phyloP scores from a whole-genome alignment of 139 green algal genomes.

The Medakamo hakoo region DNA sequence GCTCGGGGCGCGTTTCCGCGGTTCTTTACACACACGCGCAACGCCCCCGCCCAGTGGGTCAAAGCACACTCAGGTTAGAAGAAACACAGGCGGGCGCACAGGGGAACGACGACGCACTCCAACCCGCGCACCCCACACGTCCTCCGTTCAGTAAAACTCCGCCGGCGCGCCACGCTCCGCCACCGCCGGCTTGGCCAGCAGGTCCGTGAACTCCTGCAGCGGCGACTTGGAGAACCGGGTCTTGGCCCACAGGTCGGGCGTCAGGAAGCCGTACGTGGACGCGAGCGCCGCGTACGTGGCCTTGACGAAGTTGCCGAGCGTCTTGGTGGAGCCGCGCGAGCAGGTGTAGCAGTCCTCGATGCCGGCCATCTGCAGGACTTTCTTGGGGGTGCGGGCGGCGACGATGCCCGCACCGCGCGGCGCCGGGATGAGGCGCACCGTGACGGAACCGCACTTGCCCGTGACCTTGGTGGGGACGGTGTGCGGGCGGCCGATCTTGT shows the following conservation, averaged over 20 bases:
- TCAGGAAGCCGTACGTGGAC: slow-evolving; percentile 91
- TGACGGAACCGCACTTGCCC: slow-evolving; percentile 92
- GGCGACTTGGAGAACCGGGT: slow-evolving; percentile 83
- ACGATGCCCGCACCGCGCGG: slow-evolving; percentile 94
- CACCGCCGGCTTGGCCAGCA: slow-evolving; percentile 63
- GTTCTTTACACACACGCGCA: too few species aligned
- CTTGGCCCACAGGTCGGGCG: slow-evolving; percentile 92
- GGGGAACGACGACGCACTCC: too few species aligned
- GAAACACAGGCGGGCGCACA: too few species aligned
- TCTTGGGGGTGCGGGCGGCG: slow-evolving; percentile 92
- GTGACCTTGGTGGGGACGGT: slow-evolving; percentile 85
- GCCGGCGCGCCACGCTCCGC: too few species aligned
- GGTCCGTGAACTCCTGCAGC: slow-evolving; percentile 85
- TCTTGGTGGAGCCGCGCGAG: slow-evolving; percentile 84
- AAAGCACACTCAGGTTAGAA: too few species aligned
- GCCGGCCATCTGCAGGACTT: slow-evolving; percentile 97
- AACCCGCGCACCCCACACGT: too few species aligned
- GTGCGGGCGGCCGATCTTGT: slow-evolving; percentile 71
- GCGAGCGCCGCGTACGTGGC: slow-evolving; percentile 34
- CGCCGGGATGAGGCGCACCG: slow-evolving; percentile 91
- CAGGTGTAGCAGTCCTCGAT: slow-evolving; percentile 99
- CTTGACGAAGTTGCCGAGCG: slow-evolving; percentile 99
- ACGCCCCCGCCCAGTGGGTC: too few species aligned
- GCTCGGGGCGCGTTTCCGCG: too few species aligned
- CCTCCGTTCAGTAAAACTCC: too few species aligned